Conservation (phyloP, 305 asterid species). For the Fraxinus platypoda region DNA sequence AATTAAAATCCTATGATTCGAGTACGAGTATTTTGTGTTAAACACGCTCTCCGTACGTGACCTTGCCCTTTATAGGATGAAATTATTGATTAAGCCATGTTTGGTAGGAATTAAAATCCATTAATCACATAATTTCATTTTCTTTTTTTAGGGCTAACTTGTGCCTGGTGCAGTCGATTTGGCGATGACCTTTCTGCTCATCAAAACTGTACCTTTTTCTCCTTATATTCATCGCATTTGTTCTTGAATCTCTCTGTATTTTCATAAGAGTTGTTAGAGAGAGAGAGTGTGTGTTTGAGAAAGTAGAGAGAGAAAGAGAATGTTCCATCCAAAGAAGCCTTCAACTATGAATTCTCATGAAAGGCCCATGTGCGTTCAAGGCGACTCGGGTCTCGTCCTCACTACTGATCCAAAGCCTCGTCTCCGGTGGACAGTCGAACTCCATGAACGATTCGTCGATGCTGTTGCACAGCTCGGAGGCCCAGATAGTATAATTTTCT, state of each 20-base stretch:
- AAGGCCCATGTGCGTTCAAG: slow-evolving; percentile 82
- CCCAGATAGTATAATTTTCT: slow-evolving; percentile 65
- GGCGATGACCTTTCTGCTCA: slow-evolving; percentile 30
- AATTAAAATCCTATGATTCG: background rate
- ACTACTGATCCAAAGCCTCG: slow-evolving; percentile 98
- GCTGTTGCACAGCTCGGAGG: slow-evolving; percentile 99
- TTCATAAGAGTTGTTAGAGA: slow-evolving; percentile 8
- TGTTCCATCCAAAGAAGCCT: slow-evolving; percentile 87
- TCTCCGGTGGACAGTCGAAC: slow-evolving; percentile 97
- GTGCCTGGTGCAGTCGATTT: slow-evolving; percentile 25
- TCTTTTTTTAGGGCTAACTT: slow-evolving; percentile 23
- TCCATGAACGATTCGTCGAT: slow-evolving; percentile 94
- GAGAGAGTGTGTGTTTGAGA: slow-evolving; percentile 5
- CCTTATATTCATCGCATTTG: slow-evolving; percentile 60
- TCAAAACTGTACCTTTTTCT: slow-evolving; percentile 63
- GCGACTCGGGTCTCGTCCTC: slow-evolving; percentile 95
- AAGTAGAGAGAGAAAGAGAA: slow-evolving; percentile 28
- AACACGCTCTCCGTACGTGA: background rate
- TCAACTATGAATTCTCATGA: slow-evolving; percentile 67
- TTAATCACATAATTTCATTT: background rate
- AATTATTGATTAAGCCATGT: background rate
- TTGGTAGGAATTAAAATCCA: too few relatives aligned
- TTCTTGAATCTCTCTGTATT: slow-evolving; percentile 64
- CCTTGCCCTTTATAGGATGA: background rate
- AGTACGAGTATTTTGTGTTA: background rate